Conservation (phyloP, 768 basidiomycete species). For the Psilocybe azurescens region DNA sequence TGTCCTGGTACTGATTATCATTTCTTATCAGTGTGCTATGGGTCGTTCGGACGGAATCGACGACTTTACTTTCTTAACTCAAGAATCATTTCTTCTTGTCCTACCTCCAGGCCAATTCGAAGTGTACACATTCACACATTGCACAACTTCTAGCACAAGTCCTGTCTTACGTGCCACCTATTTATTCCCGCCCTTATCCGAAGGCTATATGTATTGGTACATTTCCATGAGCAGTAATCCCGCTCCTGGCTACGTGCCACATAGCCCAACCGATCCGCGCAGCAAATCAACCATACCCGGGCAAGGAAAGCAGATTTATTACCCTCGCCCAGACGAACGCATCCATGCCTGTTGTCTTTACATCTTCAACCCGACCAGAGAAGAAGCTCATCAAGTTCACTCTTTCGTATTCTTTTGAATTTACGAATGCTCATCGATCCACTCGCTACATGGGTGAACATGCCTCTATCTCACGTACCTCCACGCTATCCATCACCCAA, state of each 20-base stretch:
- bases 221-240: constrained; percentile 60
- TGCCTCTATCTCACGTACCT: constrained; percentile 1
- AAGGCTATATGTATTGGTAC: constrained; percentile 56
- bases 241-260: constrained; percentile 45
- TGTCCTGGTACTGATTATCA: constrained; percentile 7
- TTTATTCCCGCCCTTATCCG: constrained; percentile 47
- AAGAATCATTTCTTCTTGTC: constrained; percentile 51
- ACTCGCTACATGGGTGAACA: constrained; percentile 32
- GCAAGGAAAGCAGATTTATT: constrained; percentile 41
- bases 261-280: constrained; percentile 14
- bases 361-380: constrained; percentile 45
- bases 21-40: constrained; percentile 41
- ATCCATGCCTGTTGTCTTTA: constrained; percentile 56
- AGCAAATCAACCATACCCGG: constrained; percentile 12
- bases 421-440: constrained; percentile 44
- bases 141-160: constrained; percentile 28
- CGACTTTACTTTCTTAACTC: constrained; percentile 57
- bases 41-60: constrained; percentile 49
- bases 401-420: constrained; percentile 58
- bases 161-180: constrained; percentile 44
- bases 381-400: constrained; percentile 44
- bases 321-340: constrained; percentile 52
- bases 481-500: constrained; percentile 4
- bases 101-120: constrained; percentile 52
- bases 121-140: constrained; percentile 51